Base-by-base conservation (phyloP, 1,284 basidiomycete species). In the Flammula alnicola region DNA sequence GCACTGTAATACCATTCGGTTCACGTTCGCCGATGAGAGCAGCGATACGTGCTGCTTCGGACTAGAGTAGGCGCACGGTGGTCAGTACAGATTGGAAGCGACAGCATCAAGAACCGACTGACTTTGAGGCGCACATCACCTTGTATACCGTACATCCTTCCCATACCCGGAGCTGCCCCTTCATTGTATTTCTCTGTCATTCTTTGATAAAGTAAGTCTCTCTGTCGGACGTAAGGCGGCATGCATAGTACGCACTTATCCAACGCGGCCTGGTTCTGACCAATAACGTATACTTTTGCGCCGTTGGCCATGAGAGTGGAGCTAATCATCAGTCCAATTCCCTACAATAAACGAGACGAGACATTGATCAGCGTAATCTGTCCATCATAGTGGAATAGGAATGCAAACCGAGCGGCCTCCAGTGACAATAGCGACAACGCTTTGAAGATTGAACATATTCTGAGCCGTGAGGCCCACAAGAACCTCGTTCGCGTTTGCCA, bases 241-340 rank as follows among this genome's bases (percentile, higher is more conserved):
- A 30, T 5, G 47, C 14, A 14, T 11, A 8, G 14, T n/a, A 35
- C 16, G 12, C 16, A 49, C 47, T 32, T 33, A 8, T 49, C 47
- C 17, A 49, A 37, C 20, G 41, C 31, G n/a, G 32, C 19, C 14
- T 49, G 47, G 4, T 43, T 16, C 12, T 32, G 47, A 4, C 47
- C 47, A 37, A 49, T 19, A 14, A 49, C 42, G 26, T 49, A 49
- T 5, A 49, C 47, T 29, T 49, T 49, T 4, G 47, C 47, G 14
- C 47, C 47, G 7, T 49, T 49, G 6, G 47, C 39, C n/a, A 49
- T 16, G 12, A 49, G 25, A 0, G 47, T 49, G 2, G 47, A 49
- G 7, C 37, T 11, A 10, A 49, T 49, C 47, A 49, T 49, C 39
- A 49, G n/a, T 4, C 47, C 47, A 27, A 49, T 49, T 9, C 47